A percentile compares a stretch with the other conserved stretches of the same genome.
Conservation (phyloP, 805 yeast species). For the Candida maesae region DNA sequence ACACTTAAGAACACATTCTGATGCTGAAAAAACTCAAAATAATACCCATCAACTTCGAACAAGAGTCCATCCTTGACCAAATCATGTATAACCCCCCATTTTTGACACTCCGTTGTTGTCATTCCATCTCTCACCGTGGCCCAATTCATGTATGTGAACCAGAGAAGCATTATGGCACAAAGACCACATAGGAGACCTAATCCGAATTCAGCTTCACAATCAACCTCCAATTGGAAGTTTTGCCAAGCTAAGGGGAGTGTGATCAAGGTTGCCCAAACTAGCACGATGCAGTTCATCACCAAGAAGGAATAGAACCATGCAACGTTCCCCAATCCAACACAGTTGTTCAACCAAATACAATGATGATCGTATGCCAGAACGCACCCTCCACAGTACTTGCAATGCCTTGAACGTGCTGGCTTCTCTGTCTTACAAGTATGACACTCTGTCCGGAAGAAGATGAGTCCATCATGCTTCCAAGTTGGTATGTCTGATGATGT, state of each 20-base stretch:
- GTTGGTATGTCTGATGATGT: not conserved
- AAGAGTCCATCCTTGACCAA: constrained; percentile 40
- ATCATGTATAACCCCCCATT: constrained; percentile 65
- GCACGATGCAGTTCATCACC: constrained; percentile 40
- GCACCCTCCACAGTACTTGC: constrained; percentile 64
- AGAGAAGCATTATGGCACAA: constrained; percentile 40
- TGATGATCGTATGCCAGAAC: constrained; percentile 68
- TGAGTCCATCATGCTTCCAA: constrained; percentile 18
- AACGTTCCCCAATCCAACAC: constrained; percentile 67
- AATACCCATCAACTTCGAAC: constrained; percentile 14
- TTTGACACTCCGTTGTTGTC: constrained; percentile 70
- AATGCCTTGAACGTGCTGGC: constrained; percentile 74
- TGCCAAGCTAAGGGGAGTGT: constrained; percentile 8
- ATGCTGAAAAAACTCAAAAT: constrained; percentile 20
- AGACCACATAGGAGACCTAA: constrained; percentile 41
- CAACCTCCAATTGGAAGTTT: constrained; percentile 1
- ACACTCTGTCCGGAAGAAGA: constrained; percentile 34
- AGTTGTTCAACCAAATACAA: constrained; percentile 69
- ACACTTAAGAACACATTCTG: constrained; percentile 24
- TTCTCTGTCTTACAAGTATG: constrained; percentile 58
- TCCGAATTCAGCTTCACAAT: constrained; percentile 10
- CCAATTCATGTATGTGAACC: constrained; percentile 44
- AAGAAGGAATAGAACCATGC: constrained; percentile 57
- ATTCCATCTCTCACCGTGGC: constrained; percentile 57
- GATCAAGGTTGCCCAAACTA: constrained; percentile 41